These are phyloP conservation scores for Pyrenophora tritici-repentis DNA, from an alignment of 2,329 filamentous ascomycete species.

Conservation along the genomic window DNA sequence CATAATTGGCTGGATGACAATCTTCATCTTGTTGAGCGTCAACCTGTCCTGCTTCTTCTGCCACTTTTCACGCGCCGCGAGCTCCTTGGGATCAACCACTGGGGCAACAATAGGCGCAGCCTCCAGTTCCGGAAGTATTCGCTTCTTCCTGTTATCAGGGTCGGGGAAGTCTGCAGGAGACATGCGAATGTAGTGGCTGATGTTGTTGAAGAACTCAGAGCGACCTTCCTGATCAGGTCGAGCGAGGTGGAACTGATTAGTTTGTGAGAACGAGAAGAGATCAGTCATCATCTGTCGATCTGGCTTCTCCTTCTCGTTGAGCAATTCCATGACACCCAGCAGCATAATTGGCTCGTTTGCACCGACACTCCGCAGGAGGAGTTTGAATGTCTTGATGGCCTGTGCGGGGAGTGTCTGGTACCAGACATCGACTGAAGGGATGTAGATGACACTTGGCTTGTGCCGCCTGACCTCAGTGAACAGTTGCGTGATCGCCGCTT, in stretches of 20 bases:
- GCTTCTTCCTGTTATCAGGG: slow-evolving; percentile 81
- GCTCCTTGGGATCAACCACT: slow-evolving; percentile 61
- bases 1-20: slow-evolving; percentile 91
- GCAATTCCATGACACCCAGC: slow-evolving; percentile 79
- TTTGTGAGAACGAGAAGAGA: slow-evolving; percentile 83
- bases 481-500: slow-evolving; percentile 86
- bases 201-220: slow-evolving; percentile 76
- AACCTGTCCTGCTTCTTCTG: slow-evolving; percentile 83
- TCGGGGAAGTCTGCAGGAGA: slow-evolving; percentile 86
- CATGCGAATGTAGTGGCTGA: slow-evolving; percentile 77
- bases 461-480: slow-evolving; percentile 93
- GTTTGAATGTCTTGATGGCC: slow-evolving; percentile 78
- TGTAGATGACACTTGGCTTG: slow-evolving; percentile 94
- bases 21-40: slow-evolving; percentile 83
- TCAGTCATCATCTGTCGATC: slow-evolving; percentile 70
- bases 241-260: slow-evolving; percentile 73
- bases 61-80: slow-evolving; percentile 78
- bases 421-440: slow-evolving; percentile 90
- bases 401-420: slow-evolving; percentile 69
- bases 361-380: slow-evolving; percentile 79
- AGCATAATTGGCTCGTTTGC: slow-evolving; percentile 89
- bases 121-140: slow-evolving; percentile 76
- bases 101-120: slow-evolving; percentile 64
- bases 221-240: slow-evolving; percentile 71
- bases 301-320: slow-evolving; percentile 61